Base-by-base conservation (phyloP, 2,329 filamentous ascomycete genomes). In the Xylariaceae sp. region DNA sequence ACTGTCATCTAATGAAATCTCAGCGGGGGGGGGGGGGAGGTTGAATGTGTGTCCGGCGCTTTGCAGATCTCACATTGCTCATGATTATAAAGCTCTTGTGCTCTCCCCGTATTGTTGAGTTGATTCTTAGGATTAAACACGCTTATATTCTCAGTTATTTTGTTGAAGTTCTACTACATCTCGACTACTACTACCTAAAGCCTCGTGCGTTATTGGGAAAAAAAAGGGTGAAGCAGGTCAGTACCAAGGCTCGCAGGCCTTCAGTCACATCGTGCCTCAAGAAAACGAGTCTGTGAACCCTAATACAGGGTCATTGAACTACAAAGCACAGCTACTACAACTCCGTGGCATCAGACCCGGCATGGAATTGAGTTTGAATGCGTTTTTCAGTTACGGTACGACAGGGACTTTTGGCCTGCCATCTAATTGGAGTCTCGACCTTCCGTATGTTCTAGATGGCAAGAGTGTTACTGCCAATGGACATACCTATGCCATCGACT, bases 181-280 rank as follows among this genome's bases (percentile, higher is more conserved):
- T n/a, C n/a, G n/a, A n/a, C n/a, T n/a, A n/a, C n/a, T n/a, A n/a
- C n/a, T n/a, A n/a, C n/a, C n/a, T n/a, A n/a, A n/a, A n/a, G n/a
- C n/a, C n/a, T n/a, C n/a, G n/a, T n/a, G n/a, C n/a, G n/a, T n/a
- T n/a, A n/a, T n/a, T n/a, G n/a, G n/a, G n/a, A n/a, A n/a, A n/a
- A n/a, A n/a, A n/a, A n/a, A n/a, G n/a, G n/a, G n/a, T n/a, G n/a
- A n/a, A n/a, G n/a, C n/a, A n/a, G n/a, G n/a, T n/a, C 45, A 48
- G 31, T 48, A 48, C 17, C 31, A 48, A 37, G 45, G 45, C 16
- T 48, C 45, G 16, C 45, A 48, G 11, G 45, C 45, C 21, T 48
- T 37, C 24, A 34, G 31, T 28, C 45, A 48, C 29, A 26, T 48
- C 9, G 6, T 28, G 4, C 31, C 45, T 21, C 23, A 19, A 6